phyloP scores from a whole-genome alignment of 352 stramenopile genomes.

The Peronospora farinosa region DNA sequence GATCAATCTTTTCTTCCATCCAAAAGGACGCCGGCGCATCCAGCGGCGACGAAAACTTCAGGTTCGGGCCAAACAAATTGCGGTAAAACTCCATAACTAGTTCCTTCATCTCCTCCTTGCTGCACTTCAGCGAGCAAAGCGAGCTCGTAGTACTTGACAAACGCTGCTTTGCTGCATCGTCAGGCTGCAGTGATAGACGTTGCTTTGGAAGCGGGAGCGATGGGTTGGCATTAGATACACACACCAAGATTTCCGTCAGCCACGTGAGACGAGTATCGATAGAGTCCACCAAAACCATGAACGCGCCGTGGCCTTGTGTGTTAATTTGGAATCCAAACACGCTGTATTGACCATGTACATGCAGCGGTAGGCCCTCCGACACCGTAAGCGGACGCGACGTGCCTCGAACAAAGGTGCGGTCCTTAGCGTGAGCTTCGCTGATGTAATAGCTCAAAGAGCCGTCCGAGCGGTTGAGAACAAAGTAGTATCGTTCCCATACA shows the following conservation, averaged over 20 bases:
- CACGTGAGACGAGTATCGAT: slow-evolving; percentile 77
- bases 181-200: slow-evolving; percentile 48
- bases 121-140: slow-evolving; percentile 36
- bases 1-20: slow-evolving; percentile 82
- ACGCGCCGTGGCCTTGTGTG: slow-evolving; percentile 76
- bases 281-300: slow-evolving; percentile 83
- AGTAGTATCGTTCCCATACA: slow-evolving; percentile 83
- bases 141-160: slow-evolving; percentile 32
- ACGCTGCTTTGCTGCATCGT: slow-evolving; percentile 36
- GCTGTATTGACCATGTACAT: slow-evolving; percentile 56
- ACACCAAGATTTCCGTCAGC: slow-evolving; percentile 72
- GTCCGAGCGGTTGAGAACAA: slow-evolving; percentile 70
- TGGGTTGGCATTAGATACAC: slow-evolving; percentile 45
- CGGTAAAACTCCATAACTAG: slow-evolving; percentile 74
- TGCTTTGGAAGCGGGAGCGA: slow-evolving; percentile 35
- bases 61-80: slow-evolving; percentile 65
- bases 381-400: slow-evolving; percentile 72
- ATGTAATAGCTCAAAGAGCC: slow-evolving; percentile 83
- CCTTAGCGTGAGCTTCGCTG: slow-evolving; percentile 76
- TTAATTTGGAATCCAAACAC: slow-evolving; percentile 85
- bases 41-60: slow-evolving; percentile 76
- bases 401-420: slow-evolving; percentile 79
- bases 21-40: slow-evolving; percentile 73
- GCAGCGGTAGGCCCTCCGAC: slow-evolving; percentile 71
- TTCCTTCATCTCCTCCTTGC: slow-evolving; percentile 69